These are phyloP conservation scores for Penicillium sp. DNA, from an alignment of 2,329 filamentous ascomycete genomes.

Conservation along the genomic window DNA sequence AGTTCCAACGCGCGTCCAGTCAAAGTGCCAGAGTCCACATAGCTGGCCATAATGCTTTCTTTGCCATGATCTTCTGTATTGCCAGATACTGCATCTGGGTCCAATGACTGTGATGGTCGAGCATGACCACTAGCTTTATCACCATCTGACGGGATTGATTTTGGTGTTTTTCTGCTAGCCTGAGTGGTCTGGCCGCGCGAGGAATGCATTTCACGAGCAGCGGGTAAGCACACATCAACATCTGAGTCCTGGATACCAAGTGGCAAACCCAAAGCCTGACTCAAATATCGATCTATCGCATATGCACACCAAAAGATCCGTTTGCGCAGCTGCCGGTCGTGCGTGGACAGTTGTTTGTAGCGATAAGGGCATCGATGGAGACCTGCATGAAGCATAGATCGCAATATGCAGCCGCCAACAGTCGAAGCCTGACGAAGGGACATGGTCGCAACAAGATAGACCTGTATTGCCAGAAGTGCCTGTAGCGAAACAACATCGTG, in stretches of 20 bases:
- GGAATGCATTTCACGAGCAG: conserved; percentile 43
- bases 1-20: conserved; percentile 44
- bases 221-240: conserved; percentile 51
- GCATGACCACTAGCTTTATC: background rate
- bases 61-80: conserved; percentile 11
- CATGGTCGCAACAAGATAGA: conserved; percentile 52
- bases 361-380: conserved; percentile 56
- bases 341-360: conserved; percentile 48
- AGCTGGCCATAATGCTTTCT: conserved; percentile 39
- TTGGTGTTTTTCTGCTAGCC: conserved; percentile 2
- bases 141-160: conserved; percentile 13
- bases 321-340: conserved; percentile 44
- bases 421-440: conserved; percentile 52
- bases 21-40: conserved; percentile 42
- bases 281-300: conserved; percentile 45
- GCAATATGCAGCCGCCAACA: conserved; percentile 50
- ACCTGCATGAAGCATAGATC: conserved; percentile 52
- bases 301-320: conserved; percentile 47
- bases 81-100: background rate
- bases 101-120: background rate
- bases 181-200: conserved; percentile 11
- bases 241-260: conserved; percentile 46
- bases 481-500: conserved; percentile 51
- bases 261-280: conserved; percentile 41
- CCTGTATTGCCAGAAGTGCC: conserved; percentile 50